A percentile compares a stretch with the other conserved stretches of the same genome.
Conservation (phyloP, 331 rosid species). For the Acacia concinna region DNA sequence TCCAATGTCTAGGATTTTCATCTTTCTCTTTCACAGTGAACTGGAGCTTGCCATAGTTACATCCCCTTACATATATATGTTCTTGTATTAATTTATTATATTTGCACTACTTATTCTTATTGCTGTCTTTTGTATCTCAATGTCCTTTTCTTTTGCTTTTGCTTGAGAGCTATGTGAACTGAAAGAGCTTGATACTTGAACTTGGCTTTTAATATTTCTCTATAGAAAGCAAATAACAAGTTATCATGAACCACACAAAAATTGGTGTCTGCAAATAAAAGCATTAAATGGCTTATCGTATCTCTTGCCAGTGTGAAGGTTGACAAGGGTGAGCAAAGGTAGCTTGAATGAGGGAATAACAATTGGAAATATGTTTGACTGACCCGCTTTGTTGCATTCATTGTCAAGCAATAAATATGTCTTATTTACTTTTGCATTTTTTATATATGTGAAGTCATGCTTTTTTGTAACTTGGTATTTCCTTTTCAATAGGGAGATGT, state of each 20-base stretch:
- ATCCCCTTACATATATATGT: neutral
- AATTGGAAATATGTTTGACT: neutral
- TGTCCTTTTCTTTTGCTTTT: neutral
- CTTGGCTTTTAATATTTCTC: neutral
- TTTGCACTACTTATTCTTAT: neutral
- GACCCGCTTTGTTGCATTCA: neutral
- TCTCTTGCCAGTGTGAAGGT: neutral
- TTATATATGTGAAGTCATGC: neutral
- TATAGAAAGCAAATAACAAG: neutral
- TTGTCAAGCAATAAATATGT: neutral
- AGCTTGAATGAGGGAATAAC: neutral
- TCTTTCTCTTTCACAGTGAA: no score
- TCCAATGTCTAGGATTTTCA: neutral
- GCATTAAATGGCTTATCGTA: neutral
- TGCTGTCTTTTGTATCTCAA: neutral
- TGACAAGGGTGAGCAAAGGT: neutral
- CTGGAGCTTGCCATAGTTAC: neutral
- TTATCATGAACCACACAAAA: neutral
- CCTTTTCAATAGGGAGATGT: slow-evolving; percentile 76
- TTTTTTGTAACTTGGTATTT: slow-evolving; percentile 16
- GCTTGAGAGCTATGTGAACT: neutral
- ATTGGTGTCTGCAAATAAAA: neutral
- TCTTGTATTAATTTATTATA: neutral
- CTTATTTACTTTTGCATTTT: neutral
- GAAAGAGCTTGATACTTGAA: neutral